Evolutionary conservation across 2,329 filamentous ascomycete species (phyloP).

Genomic region (Paracamarosporium sp.): DNA sequence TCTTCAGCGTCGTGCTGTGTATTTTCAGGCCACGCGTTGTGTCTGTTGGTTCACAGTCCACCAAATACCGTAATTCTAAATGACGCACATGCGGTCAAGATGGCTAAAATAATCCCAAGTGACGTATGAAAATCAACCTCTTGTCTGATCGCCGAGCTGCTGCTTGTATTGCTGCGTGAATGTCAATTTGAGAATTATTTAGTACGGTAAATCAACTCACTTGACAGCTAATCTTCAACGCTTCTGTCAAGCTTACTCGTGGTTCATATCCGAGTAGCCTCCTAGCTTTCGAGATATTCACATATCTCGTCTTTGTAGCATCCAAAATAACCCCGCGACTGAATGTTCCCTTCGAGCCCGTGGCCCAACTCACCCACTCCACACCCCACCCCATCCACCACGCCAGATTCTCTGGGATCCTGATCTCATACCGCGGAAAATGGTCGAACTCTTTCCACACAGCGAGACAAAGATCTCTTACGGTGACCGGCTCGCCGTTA

Average conservation of each 20-base stretch:
- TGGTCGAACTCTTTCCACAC: constrained; percentile 73
- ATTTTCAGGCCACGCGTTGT: too few relatives aligned
- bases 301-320: constrained; percentile 61
- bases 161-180: constrained; percentile 18
- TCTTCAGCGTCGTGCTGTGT: too few relatives aligned
- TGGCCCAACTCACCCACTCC: constrained; percentile 57
- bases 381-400: constrained; percentile 55
- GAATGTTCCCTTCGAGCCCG: constrained; percentile 54
- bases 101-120: neutral
- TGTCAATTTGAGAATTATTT: neutral
- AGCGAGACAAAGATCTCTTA: constrained; percentile 85
- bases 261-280: constrained; percentile 61
- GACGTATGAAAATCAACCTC: neutral
- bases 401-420: constrained; percentile 57
- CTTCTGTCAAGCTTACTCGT: constrained; percentile 58
- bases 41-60: too few relatives aligned
- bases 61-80: too few relatives aligned
- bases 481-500: constrained; percentile 86
- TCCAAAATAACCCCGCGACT: constrained; percentile 63
- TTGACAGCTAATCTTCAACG: constrained; percentile 46
- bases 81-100: too few relatives aligned
- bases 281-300: constrained; percentile 59
- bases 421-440: constrained; percentile 56
- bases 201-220: constrained; percentile 19
- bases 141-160: constrained; percentile 10